These are phyloP conservation scores for Fusarium dimerum DNA, from an alignment of 2,329 filamentous ascomycete genomes.

Conservation along the genomic window DNA sequence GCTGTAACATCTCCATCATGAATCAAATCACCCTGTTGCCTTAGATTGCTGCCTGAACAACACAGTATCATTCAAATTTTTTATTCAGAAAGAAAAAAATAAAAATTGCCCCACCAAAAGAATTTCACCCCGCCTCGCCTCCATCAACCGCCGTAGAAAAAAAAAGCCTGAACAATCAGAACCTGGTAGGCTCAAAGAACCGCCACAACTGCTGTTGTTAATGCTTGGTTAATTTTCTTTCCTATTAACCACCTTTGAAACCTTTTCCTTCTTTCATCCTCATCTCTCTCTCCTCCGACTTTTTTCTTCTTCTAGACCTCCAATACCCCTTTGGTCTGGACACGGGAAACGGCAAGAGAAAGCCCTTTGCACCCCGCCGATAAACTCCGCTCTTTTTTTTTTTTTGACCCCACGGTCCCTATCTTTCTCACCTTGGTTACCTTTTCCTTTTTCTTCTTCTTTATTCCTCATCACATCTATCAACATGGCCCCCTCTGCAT, in stretches of 20 bases:
- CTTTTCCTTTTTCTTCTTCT: not conserved
- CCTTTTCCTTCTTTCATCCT: conserved; percentile 12
- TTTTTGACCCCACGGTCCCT: conserved; percentile 26
- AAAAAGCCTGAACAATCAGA: conserved; percentile 17
- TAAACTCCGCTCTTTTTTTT: conserved; percentile 25
- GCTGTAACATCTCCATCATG: too few species aligned
- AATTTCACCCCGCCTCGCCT: conserved; percentile 45
- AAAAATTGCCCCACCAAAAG: conserved; percentile 39
- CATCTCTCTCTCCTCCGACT: conserved; percentile 15
- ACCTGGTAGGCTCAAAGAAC: conserved; percentile 26
- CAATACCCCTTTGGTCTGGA: conserved; percentile 27
- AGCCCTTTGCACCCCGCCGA: conserved; percentile 19
- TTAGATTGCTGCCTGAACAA: conserved; percentile 39
- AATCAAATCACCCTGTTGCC: conserved; percentile 27
- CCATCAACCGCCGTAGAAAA: conserved; percentile 25
- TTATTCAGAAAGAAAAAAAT: conserved; percentile 29
- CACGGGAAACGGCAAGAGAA: conserved; percentile 7
- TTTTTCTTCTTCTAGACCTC: conserved; percentile 22
- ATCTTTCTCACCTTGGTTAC: conserved; percentile 3
- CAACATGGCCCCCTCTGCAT: conserved; percentile 65
- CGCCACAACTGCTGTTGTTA: conserved; percentile 28
- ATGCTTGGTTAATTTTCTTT: conserved; percentile 28
- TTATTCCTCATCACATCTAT: conserved; percentile 22
- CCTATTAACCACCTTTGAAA: conserved; percentile 17
- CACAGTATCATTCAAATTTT: conserved; percentile 35